Evolutionary conservation across 2,329 filamentous ascomycete species (phyloP), one percentile per base, ranked within the genome.

Genomic region (Aspergillus versicolor): DNA sequence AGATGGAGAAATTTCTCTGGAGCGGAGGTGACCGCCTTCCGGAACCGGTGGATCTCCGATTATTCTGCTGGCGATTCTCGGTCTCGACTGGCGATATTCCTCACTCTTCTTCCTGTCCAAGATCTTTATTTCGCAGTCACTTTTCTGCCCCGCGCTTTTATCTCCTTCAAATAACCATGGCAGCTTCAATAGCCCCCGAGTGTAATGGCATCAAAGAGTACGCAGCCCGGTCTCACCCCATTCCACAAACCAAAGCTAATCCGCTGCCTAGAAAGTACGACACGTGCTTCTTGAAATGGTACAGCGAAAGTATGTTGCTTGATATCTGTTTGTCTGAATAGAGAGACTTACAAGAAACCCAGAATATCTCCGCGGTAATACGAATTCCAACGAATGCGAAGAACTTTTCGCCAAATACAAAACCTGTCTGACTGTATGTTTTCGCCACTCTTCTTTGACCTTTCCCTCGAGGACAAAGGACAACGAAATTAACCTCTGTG

Each of bases 241-340:
- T 17, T 45, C 37, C 19, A 37, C 43, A 52, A 51, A 46, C 49
- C 54, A 65, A 62, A 68, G 43, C 62, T 66, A 54, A 66, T 55
- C 5, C n/a, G 3, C 34, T 30, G 52, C 17, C 22, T 60, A 97
- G 92, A 73, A 90, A 88, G 67, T 99, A 99, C 73, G 94, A 99
- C 75, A 92, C 89, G 52, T 99, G 94, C 78, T 99, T 99, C 73
- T 80, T 99, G 63, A 97, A 96, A 78, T 99, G 94, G 94, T 99
- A 99, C 75, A 97, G 92, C 72, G 94, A 99, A 77, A 97, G 94
- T 97, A 81, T 30, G 63, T 24, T 52, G 50, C 27, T 17, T 34
- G 24, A 34, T 49, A 17, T 19, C 30, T 7, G 12, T 30, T 11
- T 30, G 19, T 22, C 15, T 24, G n/a, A 41, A 30, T 51, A 51